Evolutionary conservation across 148 eudicot genomes (phyloP).

Genomic region (Euryodendron excelsum): DNA sequence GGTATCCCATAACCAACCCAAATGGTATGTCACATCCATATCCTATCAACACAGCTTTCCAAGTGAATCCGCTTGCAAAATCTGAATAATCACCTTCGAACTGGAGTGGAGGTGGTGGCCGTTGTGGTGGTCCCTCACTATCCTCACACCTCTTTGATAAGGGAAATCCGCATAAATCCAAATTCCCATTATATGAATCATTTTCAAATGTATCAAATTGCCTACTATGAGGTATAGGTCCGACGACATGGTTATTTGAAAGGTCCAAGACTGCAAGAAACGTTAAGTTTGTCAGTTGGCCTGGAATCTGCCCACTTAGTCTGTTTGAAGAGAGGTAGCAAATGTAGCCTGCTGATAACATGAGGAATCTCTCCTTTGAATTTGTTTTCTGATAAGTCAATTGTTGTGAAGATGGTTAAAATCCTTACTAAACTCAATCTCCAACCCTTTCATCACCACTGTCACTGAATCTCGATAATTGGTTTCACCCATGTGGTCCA

Average conservation of each 20-base stretch:
- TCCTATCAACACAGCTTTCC: not conserved
- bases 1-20: slow-evolving; percentile 2
- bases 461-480: not conserved
- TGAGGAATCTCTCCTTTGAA: slow-evolving; percentile 22
- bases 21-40: not conserved
- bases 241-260: slow-evolving; percentile 6
- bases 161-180: slow-evolving; percentile 20
- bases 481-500: not conserved
- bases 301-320: slow-evolving; percentile 19
- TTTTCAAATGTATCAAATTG: slow-evolving; percentile 9
- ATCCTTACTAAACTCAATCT: not conserved
- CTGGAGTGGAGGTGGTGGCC: not conserved
- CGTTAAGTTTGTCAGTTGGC: slow-evolving; percentile 7
- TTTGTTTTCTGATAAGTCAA: slow-evolving; percentile 9
- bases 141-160: slow-evolving; percentile 6
- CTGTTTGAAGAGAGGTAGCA: slow-evolving; percentile 23
- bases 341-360: not conserved
- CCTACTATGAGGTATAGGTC: slow-evolving; percentile 10
- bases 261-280: not conserved
- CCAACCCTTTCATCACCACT: not conserved
- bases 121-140: not conserved
- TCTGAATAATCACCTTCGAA: not conserved
- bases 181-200: slow-evolving; percentile 21
- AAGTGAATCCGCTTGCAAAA: not conserved
- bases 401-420: not conserved